Evolutionary conservation across 345 rosid species (phyloP), one percentile per base, ranked within the genome.

Genomic region (Hibiscus mutabilis): DNA sequence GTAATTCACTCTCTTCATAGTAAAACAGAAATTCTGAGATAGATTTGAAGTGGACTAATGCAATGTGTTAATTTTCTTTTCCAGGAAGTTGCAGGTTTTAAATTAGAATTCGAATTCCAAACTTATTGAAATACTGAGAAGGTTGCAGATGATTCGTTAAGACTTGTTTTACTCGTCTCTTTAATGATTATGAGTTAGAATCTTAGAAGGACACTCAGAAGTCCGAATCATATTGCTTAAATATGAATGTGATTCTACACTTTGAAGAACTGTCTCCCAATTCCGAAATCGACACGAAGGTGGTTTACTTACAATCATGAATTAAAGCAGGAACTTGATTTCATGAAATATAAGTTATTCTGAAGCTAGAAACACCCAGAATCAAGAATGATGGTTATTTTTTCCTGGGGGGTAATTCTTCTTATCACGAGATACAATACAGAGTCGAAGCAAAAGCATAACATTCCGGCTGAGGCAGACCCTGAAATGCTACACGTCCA

Each of bases 1-100:
- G 53, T 66, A 44, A 46, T 47, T 46, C 37, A 66, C 19, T 27
- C 24, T 67, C 71, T 49, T 49, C 59, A 27, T 67, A 27, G n/a
- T 67, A 57, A 53, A 55, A 35, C 72, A 19, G 33, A 68, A 53
- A 11, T 31, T 33, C 21, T 53, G 4, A 1, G 6, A 13, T 33
- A n/a, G 8, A 16, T 4, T 51, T 6, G 19, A 51, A 49, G 5
- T 49, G 1, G 53, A 15, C 13, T 11, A 44, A 44, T 44, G 49
- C 3, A 1, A 2, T 13, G 49, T 44, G 11, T 10, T 10, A 44
- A 2, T 12, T 15, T 14, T 47, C 18, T 47, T 47, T 3, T 5
- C n/a, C n/a, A 0, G 6, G 18, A 4, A 14, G 5, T 49, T 2
- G 15, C 13, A 11, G 15, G 15, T 13, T 44, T 13, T 15, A 49